Evolutionary conservation across 345 rosid species (phyloP), one percentile per base, ranked within the genome.

Genomic region (Citrus mangshanensis): DNA sequence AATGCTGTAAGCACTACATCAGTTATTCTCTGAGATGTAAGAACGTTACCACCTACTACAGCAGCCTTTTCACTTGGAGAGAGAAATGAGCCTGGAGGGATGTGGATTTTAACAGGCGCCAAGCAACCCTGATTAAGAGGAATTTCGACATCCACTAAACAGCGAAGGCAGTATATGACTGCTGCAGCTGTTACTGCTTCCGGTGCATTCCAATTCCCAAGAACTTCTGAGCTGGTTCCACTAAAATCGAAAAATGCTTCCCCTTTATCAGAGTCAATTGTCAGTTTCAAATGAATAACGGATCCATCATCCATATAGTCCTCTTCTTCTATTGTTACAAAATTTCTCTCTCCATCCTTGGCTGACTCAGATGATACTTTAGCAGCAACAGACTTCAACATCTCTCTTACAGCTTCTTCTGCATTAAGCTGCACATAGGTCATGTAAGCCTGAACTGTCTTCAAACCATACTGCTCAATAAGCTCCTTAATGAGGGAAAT

Each of bases 301-400:
- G 97, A 96, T 28, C 99, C 99, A 32, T 96, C 99, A 77, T 96
- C 98, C 99, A 96, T 94, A 87, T 82, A 89, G 80, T 93, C 99
- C 70, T 94, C 97, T 75, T 94, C 98, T 83, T 90, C 93, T 25
- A 94, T 85, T 24, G 87, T 88, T 49, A 91, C 85, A 6, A 32
- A 80, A 51, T 85, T 73, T 7, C 79, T 73, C 74, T 78, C 83
- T 51, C 78, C 84, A 35, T 77, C 32, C 49, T 61, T 74, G 5
- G 83, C 81, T 4, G 82, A 81, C 74, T 86, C 81, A 2, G 87
- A 83, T 21, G 89, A 88, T 58, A 92, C 86, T 84, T 77, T 85
- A 27, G 84, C 71, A 35, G 95, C 98, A 74, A 91, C 97, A 22
- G 97, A 89, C 84, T 90, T 96, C 19, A 96, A 93, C 99, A 94